Conservation (phyloP, 495 filamentous ascomycete genomes). For the Endocarpon pusillum region DNA sequence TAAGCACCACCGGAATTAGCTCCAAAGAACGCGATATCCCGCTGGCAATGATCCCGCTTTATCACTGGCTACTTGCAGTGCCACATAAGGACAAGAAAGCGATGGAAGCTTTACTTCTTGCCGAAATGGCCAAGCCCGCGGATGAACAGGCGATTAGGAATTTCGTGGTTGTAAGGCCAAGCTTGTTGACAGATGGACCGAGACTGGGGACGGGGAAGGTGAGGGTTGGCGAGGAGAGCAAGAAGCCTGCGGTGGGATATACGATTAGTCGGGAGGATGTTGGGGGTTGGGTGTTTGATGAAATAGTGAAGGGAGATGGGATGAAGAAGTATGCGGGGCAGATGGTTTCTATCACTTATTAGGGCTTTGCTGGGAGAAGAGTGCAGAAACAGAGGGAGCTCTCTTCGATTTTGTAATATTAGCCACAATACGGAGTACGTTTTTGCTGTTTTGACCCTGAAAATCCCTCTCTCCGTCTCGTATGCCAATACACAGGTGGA, state of each 20-base stretch:
- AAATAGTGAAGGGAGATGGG: too few species aligned
- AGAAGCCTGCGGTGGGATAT: conserved; percentile 22
- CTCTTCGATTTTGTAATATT: too few species aligned
- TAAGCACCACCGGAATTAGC: conserved; percentile 38
- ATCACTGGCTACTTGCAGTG: conserved; percentile 27
- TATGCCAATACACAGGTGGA: too few species aligned
- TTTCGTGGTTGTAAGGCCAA: conserved; percentile 20
- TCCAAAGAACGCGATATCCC: conserved; percentile 34
- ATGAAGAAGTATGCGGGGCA: too few species aligned
- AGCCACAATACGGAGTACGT: too few species aligned
- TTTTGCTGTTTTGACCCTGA: too few species aligned
- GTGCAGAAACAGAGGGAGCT: too few species aligned
- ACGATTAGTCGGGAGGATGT: conserved; percentile 21
- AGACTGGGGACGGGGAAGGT: conserved; percentile 10
- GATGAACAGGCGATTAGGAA: conserved; percentile 10
- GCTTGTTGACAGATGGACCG: conserved; percentile 17
- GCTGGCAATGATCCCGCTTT: conserved; percentile 28
- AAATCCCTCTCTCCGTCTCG: too few species aligned
- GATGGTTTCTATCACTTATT: too few species aligned
- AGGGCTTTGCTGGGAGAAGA: too few species aligned
- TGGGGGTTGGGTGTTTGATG: too few species aligned
- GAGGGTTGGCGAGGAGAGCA: conserved; percentile 18
- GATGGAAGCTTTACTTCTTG: conserved; percentile 33
- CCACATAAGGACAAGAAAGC: conserved; percentile 41
- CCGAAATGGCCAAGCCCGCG: conserved; percentile 11